These are phyloP conservation scores for Emericellopsis terricola DNA, from an alignment of 495 filamentous ascomycete genomes.

Conservation along the genomic window DNA sequence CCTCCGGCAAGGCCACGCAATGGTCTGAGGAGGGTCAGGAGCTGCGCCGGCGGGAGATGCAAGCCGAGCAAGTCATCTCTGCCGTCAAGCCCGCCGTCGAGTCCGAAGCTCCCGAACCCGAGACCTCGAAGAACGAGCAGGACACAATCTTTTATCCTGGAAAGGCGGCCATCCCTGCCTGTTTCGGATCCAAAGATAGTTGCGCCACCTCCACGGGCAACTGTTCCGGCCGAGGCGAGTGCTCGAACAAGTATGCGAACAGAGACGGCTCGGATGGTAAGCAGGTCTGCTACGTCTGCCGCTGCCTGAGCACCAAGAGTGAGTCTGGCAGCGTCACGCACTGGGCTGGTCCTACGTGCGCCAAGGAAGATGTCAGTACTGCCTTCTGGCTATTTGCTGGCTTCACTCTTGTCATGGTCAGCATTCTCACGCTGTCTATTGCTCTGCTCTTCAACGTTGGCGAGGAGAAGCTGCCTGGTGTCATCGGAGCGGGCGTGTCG, in stretches of 20 bases:
- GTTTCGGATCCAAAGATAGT: slow-evolving; percentile 41
- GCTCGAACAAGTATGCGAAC: slow-evolving; percentile 37
- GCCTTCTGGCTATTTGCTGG: slow-evolving; percentile 71
- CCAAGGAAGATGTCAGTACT: slow-evolving; percentile 78
- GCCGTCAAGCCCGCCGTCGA: slow-evolving; percentile 7
- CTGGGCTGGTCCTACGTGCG: slow-evolving; percentile 77
- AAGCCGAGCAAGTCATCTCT: slow-evolving; percentile 13
- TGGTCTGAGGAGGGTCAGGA: slow-evolving; percentile 14
- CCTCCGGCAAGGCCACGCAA: slow-evolving; percentile 12
- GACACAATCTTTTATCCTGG: slow-evolving; percentile 6
- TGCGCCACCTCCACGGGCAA: slow-evolving; percentile 45
- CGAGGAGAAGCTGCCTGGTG: slow-evolving; percentile 60
- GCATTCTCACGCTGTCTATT: slow-evolving; percentile 44
- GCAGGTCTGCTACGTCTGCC: slow-evolving; percentile 56
- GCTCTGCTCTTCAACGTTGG: slow-evolving; percentile 66
- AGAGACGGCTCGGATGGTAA: slow-evolving; percentile 10
- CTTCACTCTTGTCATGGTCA: slow-evolving; percentile 45
- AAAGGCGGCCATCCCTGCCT: slow-evolving; percentile 28
- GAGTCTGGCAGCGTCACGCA: slow-evolving; percentile 21
- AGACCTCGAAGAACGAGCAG: slow-evolving; percentile 7
- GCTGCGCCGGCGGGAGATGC: slow-evolving; percentile 15
- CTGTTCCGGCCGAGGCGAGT: slow-evolving; percentile 62
- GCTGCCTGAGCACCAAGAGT: slow-evolving; percentile 36
- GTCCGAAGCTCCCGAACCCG: slow-evolving; percentile 6
- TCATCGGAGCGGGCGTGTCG: slow-evolving; percentile 72